Evolutionary conservation across 2,329 filamentous ascomycete genomes (phyloP).

Genomic region (Hypoxylon sp.): DNA sequence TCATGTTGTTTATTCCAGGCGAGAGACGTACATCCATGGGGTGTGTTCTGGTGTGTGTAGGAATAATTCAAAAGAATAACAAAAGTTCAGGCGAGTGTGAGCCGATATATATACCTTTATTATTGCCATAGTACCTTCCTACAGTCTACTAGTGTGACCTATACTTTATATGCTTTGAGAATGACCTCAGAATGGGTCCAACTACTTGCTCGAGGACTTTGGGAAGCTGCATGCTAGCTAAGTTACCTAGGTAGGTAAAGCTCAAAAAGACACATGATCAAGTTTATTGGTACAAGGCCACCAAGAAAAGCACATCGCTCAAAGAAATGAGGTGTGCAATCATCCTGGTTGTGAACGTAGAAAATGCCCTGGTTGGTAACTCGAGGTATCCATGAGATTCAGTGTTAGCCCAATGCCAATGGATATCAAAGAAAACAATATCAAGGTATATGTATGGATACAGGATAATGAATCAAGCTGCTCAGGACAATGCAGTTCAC

Average conservation of each 20-base stretch:
- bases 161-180: not conserved
- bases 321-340: not conserved
- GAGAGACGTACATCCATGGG: no score
- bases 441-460: not conserved
- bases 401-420: no score
- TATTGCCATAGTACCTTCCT: not conserved
- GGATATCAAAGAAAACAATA: not conserved
- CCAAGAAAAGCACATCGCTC: not conserved
- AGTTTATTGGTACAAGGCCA: not conserved
- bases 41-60: no score
- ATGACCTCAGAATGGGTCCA: conserved; percentile 12
- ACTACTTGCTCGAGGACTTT: not conserved
- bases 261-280: not conserved
- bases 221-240: not conserved
- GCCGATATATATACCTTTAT: not conserved
- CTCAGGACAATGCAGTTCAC: not conserved
- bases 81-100: not conserved
- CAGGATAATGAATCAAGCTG: not conserved
- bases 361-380: not conserved
- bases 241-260: not conserved
- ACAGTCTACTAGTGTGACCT: not conserved
- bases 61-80: not conserved
- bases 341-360: not conserved
- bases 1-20: not conserved
- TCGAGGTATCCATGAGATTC: not conserved